Evolutionary conservation across 2,329 filamentous ascomycete genomes (phyloP).

Genomic region (Alternaria sp.): DNA sequence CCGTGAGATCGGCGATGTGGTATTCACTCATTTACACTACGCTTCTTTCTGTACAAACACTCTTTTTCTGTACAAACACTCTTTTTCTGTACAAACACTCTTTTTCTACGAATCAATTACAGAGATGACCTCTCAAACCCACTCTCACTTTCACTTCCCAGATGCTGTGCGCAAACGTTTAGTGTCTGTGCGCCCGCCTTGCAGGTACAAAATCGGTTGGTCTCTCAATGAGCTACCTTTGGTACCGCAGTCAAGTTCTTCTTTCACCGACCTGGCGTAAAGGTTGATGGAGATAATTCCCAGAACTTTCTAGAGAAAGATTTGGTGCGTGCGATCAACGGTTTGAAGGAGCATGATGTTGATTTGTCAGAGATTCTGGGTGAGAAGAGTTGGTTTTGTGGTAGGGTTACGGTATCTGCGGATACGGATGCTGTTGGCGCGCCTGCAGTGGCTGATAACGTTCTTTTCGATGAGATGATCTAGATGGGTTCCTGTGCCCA

Average conservation of each 20-base stretch:
- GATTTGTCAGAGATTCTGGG: conserved; percentile 14
- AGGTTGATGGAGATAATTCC: not conserved
- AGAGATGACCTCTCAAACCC: not conserved
- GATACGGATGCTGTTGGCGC: not conserved
- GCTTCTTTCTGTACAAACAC: conserved; percentile 2
- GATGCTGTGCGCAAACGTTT: not conserved
- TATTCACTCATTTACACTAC: conserved; percentile 4
- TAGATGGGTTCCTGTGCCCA: not conserved
- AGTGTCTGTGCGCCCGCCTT: not conserved
- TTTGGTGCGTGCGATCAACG: not conserved
- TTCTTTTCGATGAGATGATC: conserved; percentile 1
- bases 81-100: conserved; percentile 8
- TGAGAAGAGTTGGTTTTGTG: conserved; percentile 11
- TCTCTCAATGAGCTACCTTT: not conserved
- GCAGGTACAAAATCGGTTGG: not conserved
- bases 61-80: too few species aligned
- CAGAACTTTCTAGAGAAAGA: conserved; percentile 11
- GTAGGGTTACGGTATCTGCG: not conserved
- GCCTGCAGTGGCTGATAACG: not conserved
- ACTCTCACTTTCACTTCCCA: not conserved
- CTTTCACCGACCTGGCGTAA: conserved; percentile 4
- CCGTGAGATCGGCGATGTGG: not conserved
- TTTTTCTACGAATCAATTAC: not conserved
- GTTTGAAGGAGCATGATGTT: conserved; percentile 2
- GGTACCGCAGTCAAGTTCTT: conserved; percentile 14